phyloP scores from a whole-genome alignment of 2,329 filamentous ascomycete genomes.

The Tolypocladium ovalisporum region DNA sequence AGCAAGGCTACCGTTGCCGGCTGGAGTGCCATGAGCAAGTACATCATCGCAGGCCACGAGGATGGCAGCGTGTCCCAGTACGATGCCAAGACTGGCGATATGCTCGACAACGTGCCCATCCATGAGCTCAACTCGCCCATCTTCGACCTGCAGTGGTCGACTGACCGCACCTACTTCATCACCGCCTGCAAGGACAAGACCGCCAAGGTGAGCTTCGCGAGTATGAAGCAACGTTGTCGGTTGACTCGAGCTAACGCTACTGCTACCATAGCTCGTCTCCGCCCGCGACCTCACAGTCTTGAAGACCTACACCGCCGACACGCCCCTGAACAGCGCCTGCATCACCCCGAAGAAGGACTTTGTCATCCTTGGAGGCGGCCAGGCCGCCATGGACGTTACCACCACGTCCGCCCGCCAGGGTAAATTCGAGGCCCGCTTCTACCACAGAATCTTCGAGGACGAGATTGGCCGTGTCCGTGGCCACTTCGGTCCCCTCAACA shows the following conservation, averaged over 20 bases:
- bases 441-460: constrained; percentile 99
- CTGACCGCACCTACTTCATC: constrained; percentile 95
- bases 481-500: constrained; percentile 96
- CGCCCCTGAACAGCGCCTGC: constrained; percentile 88
- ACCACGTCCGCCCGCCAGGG: constrained; percentile 88
- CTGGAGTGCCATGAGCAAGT: constrained; percentile 89
- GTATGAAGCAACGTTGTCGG: background rate
- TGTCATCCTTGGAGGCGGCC: constrained; percentile 94
- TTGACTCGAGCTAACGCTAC: constrained; percentile 4
- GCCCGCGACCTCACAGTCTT: constrained; percentile 79
- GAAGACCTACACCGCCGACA: constrained; percentile 88
- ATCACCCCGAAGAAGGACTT: constrained; percentile 96
- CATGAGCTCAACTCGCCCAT: constrained; percentile 79
- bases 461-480: constrained; percentile 95
- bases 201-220: constrained; percentile 54
- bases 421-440: constrained; percentile 98
- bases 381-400: constrained; percentile 98
- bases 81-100: constrained; percentile 84
- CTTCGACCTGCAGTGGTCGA: constrained; percentile 89
- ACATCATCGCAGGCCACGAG: constrained; percentile 96
- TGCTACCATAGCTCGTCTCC: constrained; percentile 54
- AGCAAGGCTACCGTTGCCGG: constrained; percentile 96
- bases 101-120: constrained; percentile 67
- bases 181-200: constrained; percentile 97
- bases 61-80: constrained; percentile 87